Evolutionary conservation across 1,284 basidiomycete species (phyloP).

Genomic region (Heterobasidion parviporum): DNA sequence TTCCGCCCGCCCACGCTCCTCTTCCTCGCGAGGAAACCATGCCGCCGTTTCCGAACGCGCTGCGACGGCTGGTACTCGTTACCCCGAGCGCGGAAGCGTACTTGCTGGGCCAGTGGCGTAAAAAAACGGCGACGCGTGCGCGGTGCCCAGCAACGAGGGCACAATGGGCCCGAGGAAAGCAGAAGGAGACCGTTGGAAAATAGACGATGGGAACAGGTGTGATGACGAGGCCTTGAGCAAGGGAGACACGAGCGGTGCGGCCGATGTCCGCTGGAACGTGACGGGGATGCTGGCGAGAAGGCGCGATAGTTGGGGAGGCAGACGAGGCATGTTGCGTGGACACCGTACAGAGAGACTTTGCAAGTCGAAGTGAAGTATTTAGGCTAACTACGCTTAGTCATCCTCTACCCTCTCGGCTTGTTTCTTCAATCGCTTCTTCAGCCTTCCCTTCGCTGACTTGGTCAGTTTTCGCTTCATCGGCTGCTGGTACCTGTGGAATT

Average conservation of each 20-base stretch:
- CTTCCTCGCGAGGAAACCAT: constrained; percentile 76
- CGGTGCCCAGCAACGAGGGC: not conserved
- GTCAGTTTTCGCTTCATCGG: constrained; percentile 44
- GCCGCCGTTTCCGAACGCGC: constrained; percentile 80
- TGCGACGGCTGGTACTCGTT: constrained; percentile 86
- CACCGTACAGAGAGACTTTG: not conserved
- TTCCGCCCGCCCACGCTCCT: constrained; percentile 55
- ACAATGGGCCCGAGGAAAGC: not conserved
- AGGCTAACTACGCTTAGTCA: not conserved
- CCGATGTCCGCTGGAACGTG: not conserved
- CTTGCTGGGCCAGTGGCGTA: constrained; percentile 20
- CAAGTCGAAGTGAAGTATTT: not conserved
- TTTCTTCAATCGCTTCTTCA: constrained; percentile 36
- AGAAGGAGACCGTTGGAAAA: not conserved
- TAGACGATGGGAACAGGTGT: not conserved
- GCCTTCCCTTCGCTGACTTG: constrained; percentile 49
- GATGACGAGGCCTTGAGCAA: not conserved
- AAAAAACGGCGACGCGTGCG: not conserved
- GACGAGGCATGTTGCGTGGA: not conserved
- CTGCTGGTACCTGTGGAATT: constrained; percentile 41
- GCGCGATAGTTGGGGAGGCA: not conserved
- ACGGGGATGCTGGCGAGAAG: not conserved
- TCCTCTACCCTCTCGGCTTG: constrained; percentile 9
- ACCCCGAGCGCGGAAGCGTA: constrained; percentile 46
- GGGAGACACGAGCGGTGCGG: not conserved